A percentile compares a stretch with the other conserved stretches of the same genome.
Evolutionary conservation across 2,329 filamentous ascomycete genomes (phyloP).

Genomic region (Microcera coccophila): DNA sequence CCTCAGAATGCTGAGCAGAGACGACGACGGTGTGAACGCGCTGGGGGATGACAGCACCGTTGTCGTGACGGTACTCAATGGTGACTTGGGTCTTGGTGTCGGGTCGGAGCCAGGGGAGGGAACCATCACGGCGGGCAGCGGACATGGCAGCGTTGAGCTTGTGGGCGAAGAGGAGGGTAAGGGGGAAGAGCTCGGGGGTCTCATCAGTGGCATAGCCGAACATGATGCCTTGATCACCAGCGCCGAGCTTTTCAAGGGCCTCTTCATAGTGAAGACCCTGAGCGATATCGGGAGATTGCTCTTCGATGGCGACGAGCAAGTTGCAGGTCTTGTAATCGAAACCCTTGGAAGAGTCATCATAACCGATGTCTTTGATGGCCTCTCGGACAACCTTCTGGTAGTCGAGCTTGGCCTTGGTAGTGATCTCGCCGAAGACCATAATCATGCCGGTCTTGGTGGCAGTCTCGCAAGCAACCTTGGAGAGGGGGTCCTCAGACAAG

Average conservation of each 20-base stretch:
- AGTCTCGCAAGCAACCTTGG: conserved; percentile 98
- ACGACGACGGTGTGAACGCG: conserved; percentile 96
- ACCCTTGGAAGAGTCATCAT: conserved; percentile 93
- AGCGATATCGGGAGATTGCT: conserved; percentile 98
- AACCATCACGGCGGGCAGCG: conserved; percentile 79
- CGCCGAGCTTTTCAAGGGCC: conserved; percentile 94
- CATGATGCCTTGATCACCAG: conserved; percentile 99
- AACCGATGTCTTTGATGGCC: conserved; percentile 97
- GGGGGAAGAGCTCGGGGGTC: conserved; percentile 92
- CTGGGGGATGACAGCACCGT: conserved; percentile 84
- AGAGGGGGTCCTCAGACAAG: conserved; percentile 87
- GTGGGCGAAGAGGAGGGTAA: conserved; percentile 92
- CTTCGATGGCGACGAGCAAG: conserved; percentile 96
- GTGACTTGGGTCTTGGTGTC: conserved; percentile 99
- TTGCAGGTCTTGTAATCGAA: conserved; percentile 99
- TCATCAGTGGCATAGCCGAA: conserved; percentile 99
- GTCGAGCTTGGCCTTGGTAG: conserved; percentile 90
- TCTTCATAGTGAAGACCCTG: conserved; percentile 98
- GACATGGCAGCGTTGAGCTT: conserved; percentile 96
- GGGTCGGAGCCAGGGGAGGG: conserved; percentile 88
- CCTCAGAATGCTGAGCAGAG: conserved; percentile 86
- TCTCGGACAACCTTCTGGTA: conserved; percentile 97
- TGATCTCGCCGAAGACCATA: conserved; percentile 99
- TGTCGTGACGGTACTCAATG: conserved; percentile 96
- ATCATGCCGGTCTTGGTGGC: conserved; percentile 99